Evolutionary conservation across 805 yeast genomes (phyloP).

Genomic region (Candida adriatica): DNA sequence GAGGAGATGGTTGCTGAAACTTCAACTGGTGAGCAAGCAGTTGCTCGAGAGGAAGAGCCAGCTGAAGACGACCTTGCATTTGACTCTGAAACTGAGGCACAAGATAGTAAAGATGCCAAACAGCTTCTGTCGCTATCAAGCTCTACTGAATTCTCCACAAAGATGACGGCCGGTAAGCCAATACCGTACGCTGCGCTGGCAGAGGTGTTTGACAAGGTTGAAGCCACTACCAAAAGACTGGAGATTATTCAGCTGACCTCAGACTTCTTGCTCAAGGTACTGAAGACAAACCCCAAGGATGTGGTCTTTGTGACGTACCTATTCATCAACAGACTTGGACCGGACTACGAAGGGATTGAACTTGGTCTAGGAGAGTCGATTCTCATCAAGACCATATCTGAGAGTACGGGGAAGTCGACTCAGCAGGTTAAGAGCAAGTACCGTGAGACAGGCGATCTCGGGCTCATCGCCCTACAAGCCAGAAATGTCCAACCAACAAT

Average conservation of each 20-base stretch:
- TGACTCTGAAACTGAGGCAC: conserved; percentile 20
- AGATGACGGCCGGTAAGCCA: conserved; percentile 10
- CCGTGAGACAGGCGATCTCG: conserved; percentile 82
- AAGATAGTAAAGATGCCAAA: conserved; percentile 20
- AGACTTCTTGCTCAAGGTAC: conserved; percentile 59
- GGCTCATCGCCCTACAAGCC: conserved; percentile 79
- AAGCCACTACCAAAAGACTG: conserved; percentile 73
- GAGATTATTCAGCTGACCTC: conserved; percentile 74
- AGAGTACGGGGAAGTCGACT: conserved; percentile 77
- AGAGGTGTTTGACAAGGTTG: conserved; percentile 69
- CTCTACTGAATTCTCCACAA: conserved; percentile 3
- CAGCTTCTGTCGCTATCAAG: conserved; percentile 14
- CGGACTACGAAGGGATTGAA: conserved; percentile 93
- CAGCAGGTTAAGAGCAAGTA: conserved; percentile 68
- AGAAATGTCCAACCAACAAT: conserved; percentile 83
- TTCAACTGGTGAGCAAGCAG: not conserved
- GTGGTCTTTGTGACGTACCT: conserved; percentile 72
- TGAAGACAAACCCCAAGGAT: conserved; percentile 45
- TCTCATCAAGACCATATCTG: conserved; percentile 80
- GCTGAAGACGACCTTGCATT: conserved; percentile 16
- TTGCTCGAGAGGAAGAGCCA: conserved; percentile 2
- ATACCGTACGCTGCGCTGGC: conserved; percentile 37
- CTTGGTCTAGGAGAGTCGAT: conserved; percentile 90
- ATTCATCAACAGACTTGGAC: conserved; percentile 84
- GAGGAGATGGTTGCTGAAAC: not conserved